Evolutionary conservation across 768 basidiomycete species (phyloP), one percentile per base, ranked within the genome.

Genomic region (Lactarius indigo): DNA sequence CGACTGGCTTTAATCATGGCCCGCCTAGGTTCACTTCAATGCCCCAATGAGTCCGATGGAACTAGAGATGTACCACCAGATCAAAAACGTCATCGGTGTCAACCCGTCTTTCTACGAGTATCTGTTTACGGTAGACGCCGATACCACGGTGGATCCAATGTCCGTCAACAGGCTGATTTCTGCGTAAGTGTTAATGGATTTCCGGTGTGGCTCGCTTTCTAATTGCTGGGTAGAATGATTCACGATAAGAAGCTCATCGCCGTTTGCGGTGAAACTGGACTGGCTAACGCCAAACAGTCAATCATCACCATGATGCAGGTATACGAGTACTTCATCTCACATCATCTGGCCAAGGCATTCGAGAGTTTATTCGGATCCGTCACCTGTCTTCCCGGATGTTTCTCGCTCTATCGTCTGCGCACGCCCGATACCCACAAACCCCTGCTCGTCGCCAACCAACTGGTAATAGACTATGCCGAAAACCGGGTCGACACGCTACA

Each of bases 21-120:
- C 37, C 18, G 1, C 2, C 15, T 54, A 94, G 93, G 97, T 98
- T 55, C 97, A 98, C 78, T 98, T 96, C 78, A 93, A 96, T 76
- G 78, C 93, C 26, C 89, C 95, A 0, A 98, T 99, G 97, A 93
- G 91, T 73, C 97, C 97, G 1, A 78, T 96, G 68, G 97, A 99
- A 78, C 79, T 99, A 61, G 97, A 99, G 80, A 96, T 99, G 81
- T 98, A 95, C 75, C 97, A 98, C 76, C 97, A 99, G 78, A 95
- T 98, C 83, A 94, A 98, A 85, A 99, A 99, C 73, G 95, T 98
- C 62, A 98, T 99, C 72, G 97, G 97, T 77, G 94, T 99, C 73
- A 97, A 99, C 78, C 97, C 96, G 2, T 89, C 94, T 0, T 98
- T 98, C 79, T 99, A 98, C 78, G 97, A 98, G 78, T 98, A 96